Evolutionary conservation across 2,329 filamentous ascomycete species (phyloP).

Genomic region (Ophiocordyceps robertsii): DNA sequence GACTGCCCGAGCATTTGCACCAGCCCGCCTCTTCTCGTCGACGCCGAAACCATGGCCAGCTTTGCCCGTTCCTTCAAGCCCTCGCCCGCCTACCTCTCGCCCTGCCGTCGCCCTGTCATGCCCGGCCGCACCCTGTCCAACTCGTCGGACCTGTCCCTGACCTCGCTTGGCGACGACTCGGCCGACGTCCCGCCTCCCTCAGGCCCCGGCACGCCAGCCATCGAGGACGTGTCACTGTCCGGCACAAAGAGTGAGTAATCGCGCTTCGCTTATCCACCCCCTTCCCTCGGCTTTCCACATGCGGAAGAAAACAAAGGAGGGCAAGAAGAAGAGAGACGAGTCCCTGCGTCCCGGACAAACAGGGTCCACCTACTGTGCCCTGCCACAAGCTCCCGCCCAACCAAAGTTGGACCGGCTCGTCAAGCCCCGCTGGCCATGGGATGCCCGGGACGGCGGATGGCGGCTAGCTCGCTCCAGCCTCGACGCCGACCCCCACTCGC

Average conservation of each 20-base stretch:
- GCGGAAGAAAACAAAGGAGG: no score
- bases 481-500: not conserved
- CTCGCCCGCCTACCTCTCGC: slow-evolving; percentile 27
- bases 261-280: not conserved
- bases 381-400: not conserved
- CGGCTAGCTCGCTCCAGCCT: not conserved
- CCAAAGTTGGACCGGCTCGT: not conserved
- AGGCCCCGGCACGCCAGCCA: slow-evolving; percentile 14
- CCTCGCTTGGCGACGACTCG: slow-evolving; percentile 14
- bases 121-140: slow-evolving; percentile 30
- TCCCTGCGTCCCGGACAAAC: not conserved
- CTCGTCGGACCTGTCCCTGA: slow-evolving; percentile 30
- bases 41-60: slow-evolving; percentile 25
- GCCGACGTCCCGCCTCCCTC: slow-evolving; percentile 15
- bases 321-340: not conserved
- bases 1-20: not conserved
- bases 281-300: not conserved
- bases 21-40: not conserved
- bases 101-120: slow-evolving; percentile 28
- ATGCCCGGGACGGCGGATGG: not conserved
- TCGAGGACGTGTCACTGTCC: slow-evolving; percentile 1
- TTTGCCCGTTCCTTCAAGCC: slow-evolving; percentile 36
- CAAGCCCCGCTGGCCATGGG: not conserved
- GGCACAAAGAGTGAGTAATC: slow-evolving; percentile 5
- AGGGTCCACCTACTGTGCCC: not conserved